A percentile compares a stretch with the other conserved stretches of the same genome.
phyloP scores from a whole-genome alignment of 2,329 filamentous ascomycete species.

The Berkeleyomyces basicola region DNA sequence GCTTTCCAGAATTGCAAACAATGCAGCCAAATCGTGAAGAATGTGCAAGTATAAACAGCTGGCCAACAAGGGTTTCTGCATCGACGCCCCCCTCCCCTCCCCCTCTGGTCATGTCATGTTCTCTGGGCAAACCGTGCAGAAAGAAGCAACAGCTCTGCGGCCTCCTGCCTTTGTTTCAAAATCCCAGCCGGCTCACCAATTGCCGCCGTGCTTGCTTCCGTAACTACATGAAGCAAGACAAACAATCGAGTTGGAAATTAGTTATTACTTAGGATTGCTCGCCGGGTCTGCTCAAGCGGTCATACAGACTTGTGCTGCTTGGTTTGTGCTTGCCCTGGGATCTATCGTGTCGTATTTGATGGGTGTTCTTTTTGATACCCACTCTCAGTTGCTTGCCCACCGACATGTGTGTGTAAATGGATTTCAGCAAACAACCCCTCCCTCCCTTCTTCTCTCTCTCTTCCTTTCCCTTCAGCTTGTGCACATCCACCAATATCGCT shows the following conservation, averaged over 20 bases:
- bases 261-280: neutral
- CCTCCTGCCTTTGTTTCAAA: neutral
- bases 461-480: neutral
- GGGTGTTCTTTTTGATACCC: neutral
- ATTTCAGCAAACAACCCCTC: neutral
- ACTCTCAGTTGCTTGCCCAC: neutral
- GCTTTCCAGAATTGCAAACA: constrained; percentile 5
- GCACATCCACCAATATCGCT: neutral
- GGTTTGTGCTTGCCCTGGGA: neutral
- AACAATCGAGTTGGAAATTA: neutral
- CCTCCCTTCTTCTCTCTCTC: neutral
- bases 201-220: neutral
- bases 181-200: neutral
- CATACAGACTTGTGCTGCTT: neutral
- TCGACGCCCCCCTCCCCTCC: neutral
- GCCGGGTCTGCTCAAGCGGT: neutral
- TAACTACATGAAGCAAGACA: neutral
- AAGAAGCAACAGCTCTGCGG: neutral
- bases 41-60: neutral
- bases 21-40: neutral
- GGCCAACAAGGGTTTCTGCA: neutral
- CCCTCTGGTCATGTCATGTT: neutral
- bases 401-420: neutral
- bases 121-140: neutral
- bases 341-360: neutral